phyloP scores from a whole-genome alignment of 2,329 filamentous ascomycete genomes.

The Byssochlamys sp. region DNA sequence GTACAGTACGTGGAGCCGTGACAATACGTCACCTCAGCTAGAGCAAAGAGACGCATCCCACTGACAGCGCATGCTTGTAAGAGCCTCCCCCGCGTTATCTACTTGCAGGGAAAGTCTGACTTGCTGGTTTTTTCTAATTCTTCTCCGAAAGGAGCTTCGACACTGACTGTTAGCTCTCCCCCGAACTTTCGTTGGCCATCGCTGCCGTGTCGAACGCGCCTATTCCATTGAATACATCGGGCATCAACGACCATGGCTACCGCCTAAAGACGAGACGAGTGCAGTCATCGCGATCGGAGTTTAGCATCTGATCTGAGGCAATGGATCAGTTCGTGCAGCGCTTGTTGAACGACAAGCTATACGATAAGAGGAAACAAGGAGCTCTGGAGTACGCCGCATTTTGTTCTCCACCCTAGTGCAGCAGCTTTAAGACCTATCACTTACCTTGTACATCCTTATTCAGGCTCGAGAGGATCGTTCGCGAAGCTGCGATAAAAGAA shows the following conservation, averaged over 20 bases:
- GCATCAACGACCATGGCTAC: background rate
- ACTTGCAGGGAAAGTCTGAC: background rate
- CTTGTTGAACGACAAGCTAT: conserved; percentile 92
- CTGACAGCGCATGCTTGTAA: conserved; percentile 14
- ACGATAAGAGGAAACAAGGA: conserved; percentile 93
- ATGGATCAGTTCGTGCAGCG: conserved; percentile 90
- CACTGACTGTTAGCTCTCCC: background rate
- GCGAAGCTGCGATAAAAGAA: conserved; percentile 65
- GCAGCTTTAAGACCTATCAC: conserved; percentile 1
- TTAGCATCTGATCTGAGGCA: conserved; percentile 5
- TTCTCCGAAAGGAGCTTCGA: background rate
- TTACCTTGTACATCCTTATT: conserved; percentile 7
- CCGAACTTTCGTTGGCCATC: background rate
- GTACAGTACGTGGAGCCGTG: conserved; percentile 1
- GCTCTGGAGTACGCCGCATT: conserved; percentile 70
- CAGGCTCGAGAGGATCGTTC: conserved; percentile 82
- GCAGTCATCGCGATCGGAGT: background rate
- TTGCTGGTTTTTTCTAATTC: background rate
- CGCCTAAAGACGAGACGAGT: background rate
- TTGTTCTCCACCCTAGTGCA: background rate
- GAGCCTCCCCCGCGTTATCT: conserved; percentile 12
- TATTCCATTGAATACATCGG: background rate
- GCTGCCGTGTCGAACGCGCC: background rate
- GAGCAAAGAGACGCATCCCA: conserved; percentile 5
- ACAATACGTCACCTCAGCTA: conserved; percentile 14